Percentiles rank a stretch among this genome's conserved stretches.
Conservation (phyloP, 495 filamentous ascomycete genomes). For the Neurospora intermedia region DNA sequence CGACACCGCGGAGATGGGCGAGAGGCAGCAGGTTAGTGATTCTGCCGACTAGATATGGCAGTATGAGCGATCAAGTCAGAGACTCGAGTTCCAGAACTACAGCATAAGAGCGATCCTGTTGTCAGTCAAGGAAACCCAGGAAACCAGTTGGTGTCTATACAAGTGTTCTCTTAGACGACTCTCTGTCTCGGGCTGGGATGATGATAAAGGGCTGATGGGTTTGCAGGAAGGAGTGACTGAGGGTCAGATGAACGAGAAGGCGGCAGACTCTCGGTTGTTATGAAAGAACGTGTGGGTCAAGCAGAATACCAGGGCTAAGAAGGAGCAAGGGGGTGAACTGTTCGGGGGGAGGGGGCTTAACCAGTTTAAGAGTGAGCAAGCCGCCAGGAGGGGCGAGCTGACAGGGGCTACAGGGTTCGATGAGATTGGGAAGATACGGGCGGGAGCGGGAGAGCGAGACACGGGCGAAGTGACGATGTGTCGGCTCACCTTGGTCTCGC, state of each 20-base stretch:
- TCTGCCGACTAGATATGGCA: background rate
- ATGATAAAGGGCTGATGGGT: background rate
- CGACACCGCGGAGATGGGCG: background rate
- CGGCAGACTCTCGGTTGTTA: conserved; percentile 7
- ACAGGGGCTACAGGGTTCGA: background rate
- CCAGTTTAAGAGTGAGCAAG: conserved; percentile 23
- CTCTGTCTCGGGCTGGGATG: background rate
- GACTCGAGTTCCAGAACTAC: background rate
- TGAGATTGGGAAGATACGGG: background rate
- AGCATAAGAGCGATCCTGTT: background rate
- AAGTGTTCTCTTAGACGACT: background rate
- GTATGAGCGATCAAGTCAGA: background rate
- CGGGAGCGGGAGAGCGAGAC: conserved; percentile 13
- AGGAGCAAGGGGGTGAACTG: conserved; percentile 10
- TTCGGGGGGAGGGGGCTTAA: conserved; percentile 11
- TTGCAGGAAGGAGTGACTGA: conserved; percentile 34
- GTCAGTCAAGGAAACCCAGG: background rate
- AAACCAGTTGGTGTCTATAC: background rate
- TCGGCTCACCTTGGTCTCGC: conserved; percentile 6
- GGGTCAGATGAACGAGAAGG: conserved; percentile 21
- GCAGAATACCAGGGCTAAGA: conserved; percentile 12
- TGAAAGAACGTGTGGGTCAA: conserved; percentile 25
- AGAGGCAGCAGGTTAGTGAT: background rate
- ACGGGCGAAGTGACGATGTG: conserved; percentile 8
- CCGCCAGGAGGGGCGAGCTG: conserved; percentile 1